Conservation (phyloP, 768 basidiomycete genomes). For the Termitomyces sp. region DNA sequence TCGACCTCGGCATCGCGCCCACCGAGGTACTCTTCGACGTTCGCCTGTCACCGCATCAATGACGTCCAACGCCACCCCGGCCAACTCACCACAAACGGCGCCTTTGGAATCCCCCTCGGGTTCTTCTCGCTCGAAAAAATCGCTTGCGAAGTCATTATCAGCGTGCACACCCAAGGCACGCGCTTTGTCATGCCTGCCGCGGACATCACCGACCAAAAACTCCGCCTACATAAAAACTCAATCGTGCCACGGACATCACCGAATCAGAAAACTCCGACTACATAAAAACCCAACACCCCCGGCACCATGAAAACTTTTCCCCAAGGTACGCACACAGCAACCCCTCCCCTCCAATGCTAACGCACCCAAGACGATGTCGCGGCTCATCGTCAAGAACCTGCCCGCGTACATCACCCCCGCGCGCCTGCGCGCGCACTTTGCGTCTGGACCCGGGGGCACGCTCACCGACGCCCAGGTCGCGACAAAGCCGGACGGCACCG, state of each 20-base stretch:
- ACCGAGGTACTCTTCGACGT: slow-evolving; percentile 84
- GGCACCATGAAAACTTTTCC: no score
- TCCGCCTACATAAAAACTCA: no score
- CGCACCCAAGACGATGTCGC: no score
- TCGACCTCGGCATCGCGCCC: slow-evolving; percentile 77
- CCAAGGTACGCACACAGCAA: no score
- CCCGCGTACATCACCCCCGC: slow-evolving; percentile 63
- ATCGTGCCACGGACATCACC: no score
- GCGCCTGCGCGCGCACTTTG: slow-evolving; percentile 63
- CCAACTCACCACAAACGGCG: slow-evolving; percentile 77
- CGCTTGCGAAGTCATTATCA: slow-evolving; percentile 11
- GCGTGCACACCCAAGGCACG: no score
- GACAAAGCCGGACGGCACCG: slow-evolving; percentile 68
- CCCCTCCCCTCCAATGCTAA: no score
- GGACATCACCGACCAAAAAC: no score
- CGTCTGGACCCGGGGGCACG: slow-evolving; percentile 55
- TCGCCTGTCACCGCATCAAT: slow-evolving; percentile 43
- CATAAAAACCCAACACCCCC: no score
- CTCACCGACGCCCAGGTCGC: slow-evolving; percentile 88
- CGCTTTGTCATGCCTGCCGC: no score
- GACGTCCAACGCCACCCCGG: neutral
- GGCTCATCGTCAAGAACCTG: slow-evolving; percentile 79
- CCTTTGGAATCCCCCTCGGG: slow-evolving; percentile 90
- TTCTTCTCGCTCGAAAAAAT: slow-evolving; percentile 43
- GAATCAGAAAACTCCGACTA: no score